A percentile compares a stretch with the other conserved stretches of the same genome.
Evolutionary conservation across 129 eudicot genomes (phyloP).

Genomic region (Cynara cardunculus): DNA sequence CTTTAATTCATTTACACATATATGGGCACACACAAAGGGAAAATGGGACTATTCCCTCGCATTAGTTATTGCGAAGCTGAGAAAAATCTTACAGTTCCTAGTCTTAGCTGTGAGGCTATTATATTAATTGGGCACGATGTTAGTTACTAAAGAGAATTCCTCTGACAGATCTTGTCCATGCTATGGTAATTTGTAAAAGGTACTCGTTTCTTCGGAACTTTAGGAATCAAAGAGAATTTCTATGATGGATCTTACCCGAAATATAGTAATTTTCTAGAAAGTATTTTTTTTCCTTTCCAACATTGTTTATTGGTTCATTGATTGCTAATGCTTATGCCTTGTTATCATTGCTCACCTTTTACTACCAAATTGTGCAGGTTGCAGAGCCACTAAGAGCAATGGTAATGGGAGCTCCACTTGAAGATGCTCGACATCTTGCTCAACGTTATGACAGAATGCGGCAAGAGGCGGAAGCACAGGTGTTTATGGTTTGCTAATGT

Average conservation of each 20-base stretch:
- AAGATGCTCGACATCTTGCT: conserved; percentile 97
- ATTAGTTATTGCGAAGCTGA: neutral
- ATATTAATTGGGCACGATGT: neutral
- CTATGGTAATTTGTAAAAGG: neutral
- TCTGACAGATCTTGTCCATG: neutral
- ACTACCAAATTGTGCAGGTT: conserved; percentile 45
- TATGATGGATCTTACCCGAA: neutral
- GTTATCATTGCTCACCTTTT: neutral
- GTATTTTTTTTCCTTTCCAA: neutral
- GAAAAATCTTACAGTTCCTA: neutral
- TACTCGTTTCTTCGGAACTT: neutral
- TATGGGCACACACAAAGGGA: neutral
- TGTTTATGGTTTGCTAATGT: neutral
- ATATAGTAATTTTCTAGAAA: neutral
- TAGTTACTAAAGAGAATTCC: neutral
- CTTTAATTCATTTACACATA: neutral
- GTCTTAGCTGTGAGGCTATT: neutral
- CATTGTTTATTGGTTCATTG: neutral
- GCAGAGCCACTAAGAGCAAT: conserved; percentile 95
- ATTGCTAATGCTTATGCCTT: neutral
- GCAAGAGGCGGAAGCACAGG: conserved; percentile 99
- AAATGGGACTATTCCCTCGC: neutral
- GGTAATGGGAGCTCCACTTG: conserved; percentile 93
- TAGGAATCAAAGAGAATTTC: neutral
- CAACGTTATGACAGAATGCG: conserved; percentile 89